phyloP scores from a whole-genome alignment of 108 stramenopile species.

The Fistulifera pelliculosa region DNA sequence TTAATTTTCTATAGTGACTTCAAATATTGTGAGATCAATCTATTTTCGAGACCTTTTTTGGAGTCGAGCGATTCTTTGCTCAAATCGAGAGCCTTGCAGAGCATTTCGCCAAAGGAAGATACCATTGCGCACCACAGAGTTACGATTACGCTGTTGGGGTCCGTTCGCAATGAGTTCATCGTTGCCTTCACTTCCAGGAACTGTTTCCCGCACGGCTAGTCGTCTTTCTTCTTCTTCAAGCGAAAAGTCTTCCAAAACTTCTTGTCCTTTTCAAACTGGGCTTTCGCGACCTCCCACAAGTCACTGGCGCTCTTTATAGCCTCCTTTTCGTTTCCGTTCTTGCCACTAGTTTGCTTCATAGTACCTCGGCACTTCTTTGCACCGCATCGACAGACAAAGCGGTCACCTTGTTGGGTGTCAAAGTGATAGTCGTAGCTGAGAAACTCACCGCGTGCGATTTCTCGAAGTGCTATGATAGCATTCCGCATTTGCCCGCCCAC shows the following conservation, averaged over 20 bases:
- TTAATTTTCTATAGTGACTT: too few species aligned
- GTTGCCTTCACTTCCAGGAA: conserved; percentile 42
- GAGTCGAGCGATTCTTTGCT: conserved; percentile 21
- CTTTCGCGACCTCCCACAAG: conserved; percentile 45
- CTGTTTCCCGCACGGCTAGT: conserved; percentile 27
- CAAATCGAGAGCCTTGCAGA: conserved; percentile 41
- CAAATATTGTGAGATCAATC: neutral
- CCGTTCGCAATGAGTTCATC: conserved; percentile 38
- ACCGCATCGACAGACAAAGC: conserved; percentile 66
- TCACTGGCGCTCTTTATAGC: conserved; percentile 29
- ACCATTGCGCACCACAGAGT: conserved; percentile 11
- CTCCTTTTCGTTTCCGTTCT: conserved; percentile 9
- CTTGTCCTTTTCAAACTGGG: conserved; percentile 38
- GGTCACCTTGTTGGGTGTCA: conserved; percentile 52
- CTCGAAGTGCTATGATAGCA: conserved; percentile 66
- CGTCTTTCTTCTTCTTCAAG: conserved; percentile 19
- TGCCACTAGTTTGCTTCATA: conserved; percentile 44
- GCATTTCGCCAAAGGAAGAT: conserved; percentile 71
- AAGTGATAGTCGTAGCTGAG: conserved; percentile 90
- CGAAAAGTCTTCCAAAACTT: conserved; percentile 38
- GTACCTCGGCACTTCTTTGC: conserved; percentile 70
- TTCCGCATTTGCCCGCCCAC: conserved; percentile 78
- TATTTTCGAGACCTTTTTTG: neutral
- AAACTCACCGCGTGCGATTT: conserved; percentile 73
- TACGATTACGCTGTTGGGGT: conserved; percentile 27